A percentile compares a stretch with the other conserved stretches of the same genome.
Evolutionary conservation across 148 eudicot species (phyloP).

Genomic region (Rhododendron griersonianum): DNA sequence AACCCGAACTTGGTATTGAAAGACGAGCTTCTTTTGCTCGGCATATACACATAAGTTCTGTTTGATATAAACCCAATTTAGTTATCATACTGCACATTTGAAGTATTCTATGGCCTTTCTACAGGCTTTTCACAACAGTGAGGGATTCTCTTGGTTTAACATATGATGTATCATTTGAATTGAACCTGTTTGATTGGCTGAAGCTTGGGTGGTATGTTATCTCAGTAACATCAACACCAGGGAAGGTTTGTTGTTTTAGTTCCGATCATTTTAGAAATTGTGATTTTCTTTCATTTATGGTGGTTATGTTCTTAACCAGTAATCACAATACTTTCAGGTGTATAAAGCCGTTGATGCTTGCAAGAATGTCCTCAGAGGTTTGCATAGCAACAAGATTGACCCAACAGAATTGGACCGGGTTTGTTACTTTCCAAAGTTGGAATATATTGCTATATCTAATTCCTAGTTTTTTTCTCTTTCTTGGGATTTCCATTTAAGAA

Average conservation of each 20-base stretch:
- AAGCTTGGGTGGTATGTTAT: slow-evolving; percentile 97
- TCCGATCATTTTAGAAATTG: neutral
- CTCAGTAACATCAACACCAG: slow-evolving; percentile 97
- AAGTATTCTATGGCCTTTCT: slow-evolving; percentile 11
- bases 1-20: neutral
- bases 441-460: neutral
- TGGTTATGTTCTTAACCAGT: neutral
- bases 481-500: neutral
- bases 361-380: slow-evolving; percentile 89
- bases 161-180: slow-evolving; percentile 92
- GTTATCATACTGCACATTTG: neutral
- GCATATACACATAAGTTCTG: neutral
- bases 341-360: slow-evolving; percentile 98
- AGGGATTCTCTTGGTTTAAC: slow-evolving; percentile 97
- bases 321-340: slow-evolving; percentile 44
- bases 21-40: neutral
- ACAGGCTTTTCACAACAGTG: slow-evolving; percentile 94
- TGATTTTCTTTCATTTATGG: neutral
- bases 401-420: slow-evolving; percentile 94
- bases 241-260: slow-evolving; percentile 51
- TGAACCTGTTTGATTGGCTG: slow-evolving; percentile 88
- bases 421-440: slow-evolving; percentile 25
- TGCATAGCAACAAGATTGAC: slow-evolving; percentile 65
- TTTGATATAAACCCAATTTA: neutral
- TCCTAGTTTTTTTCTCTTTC: neutral